A percentile compares a stretch with the other conserved stretches of the same genome.
Conservation (phyloP, 2,329 filamentous ascomycete species). For the Aspergillus candidus region DNA sequence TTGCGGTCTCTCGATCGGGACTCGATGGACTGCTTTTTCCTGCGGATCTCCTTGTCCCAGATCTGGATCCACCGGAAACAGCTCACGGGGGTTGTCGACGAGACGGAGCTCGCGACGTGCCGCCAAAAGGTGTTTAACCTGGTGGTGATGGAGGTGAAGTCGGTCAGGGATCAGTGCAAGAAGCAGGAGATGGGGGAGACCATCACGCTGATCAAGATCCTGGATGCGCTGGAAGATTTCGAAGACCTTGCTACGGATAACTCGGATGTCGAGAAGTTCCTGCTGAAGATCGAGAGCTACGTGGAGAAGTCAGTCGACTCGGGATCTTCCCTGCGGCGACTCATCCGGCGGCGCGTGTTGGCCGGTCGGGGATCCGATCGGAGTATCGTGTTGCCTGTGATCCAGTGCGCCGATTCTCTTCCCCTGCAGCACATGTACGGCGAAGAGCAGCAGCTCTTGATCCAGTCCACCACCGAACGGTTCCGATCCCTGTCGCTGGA, state of each 20-base stretch:
- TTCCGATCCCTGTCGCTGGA: conserved; percentile 30
- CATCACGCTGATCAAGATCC: conserved; percentile 31
- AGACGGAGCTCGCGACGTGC: conserved; percentile 25
- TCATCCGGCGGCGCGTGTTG: conserved; percentile 32
- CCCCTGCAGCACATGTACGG: conserved; percentile 32
- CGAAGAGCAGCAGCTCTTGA: conserved; percentile 33
- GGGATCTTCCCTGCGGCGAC: conserved; percentile 20
- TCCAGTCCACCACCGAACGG: conserved; percentile 29
- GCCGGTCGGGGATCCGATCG: conserved; percentile 24
- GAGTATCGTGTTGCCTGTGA: conserved; percentile 22
- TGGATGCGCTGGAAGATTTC: conserved; percentile 36
- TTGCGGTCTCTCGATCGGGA: conserved; percentile 26
- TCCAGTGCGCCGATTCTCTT: conserved; percentile 32
- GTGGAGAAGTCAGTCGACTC: conserved; percentile 30
- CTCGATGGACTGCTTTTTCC: conserved; percentile 33
- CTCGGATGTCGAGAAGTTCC: conserved; percentile 29
- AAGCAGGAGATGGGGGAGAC: conserved; percentile 30
- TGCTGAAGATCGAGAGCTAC: conserved; percentile 32
- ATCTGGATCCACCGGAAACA: conserved; percentile 29
- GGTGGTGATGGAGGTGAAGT: conserved; percentile 31
- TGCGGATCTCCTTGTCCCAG: conserved; percentile 30
- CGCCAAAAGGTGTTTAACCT: conserved; percentile 30
- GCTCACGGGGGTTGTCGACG: conserved; percentile 24
- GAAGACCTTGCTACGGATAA: conserved; percentile 31
- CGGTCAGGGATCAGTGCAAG: conserved; percentile 29